Evolutionary conservation across 2,329 filamentous ascomycete genomes (phyloP).

Genomic region (Diaporthe longicolla): DNA sequence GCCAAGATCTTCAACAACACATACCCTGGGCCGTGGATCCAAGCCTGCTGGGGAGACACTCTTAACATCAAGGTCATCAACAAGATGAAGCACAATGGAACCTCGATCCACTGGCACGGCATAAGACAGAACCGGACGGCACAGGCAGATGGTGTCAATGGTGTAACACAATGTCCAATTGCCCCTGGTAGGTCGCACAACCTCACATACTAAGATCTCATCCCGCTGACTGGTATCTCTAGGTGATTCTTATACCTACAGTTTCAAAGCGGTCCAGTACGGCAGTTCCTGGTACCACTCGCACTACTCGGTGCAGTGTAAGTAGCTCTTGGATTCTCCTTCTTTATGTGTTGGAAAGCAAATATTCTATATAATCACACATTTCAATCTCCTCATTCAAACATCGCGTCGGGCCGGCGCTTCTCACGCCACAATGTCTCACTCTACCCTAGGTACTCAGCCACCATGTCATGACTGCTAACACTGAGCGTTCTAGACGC

Average conservation of each 20-base stretch:
- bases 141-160: conserved; percentile 75
- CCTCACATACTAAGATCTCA: not conserved
- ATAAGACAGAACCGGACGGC: conserved; percentile 75
- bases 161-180: conserved; percentile 72
- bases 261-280: conserved; percentile 66
- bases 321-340: not conserved
- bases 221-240: not conserved
- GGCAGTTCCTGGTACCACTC: conserved; percentile 51
- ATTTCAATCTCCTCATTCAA: not conserved
- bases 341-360: not conserved
- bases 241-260: conserved; percentile 69
- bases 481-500: conserved; percentile 55
- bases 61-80: conserved; percentile 76
- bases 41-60: conserved; percentile 72
- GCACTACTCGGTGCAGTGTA: conserved; percentile 68
- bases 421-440: not conserved
- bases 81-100: conserved; percentile 67
- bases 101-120: conserved; percentile 77
- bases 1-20: conserved; percentile 63
- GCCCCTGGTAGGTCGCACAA: conserved; percentile 58
- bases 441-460: too few species aligned
- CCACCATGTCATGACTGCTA: not conserved
- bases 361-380: too few species aligned
- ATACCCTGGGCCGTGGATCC: conserved; percentile 73
- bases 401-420: not conserved